Percentiles rank a stretch among this genome's conserved stretches.
Evolutionary conservation across 2,329 filamentous ascomycete species (phyloP).

Genomic region (Cytospora mali): DNA sequence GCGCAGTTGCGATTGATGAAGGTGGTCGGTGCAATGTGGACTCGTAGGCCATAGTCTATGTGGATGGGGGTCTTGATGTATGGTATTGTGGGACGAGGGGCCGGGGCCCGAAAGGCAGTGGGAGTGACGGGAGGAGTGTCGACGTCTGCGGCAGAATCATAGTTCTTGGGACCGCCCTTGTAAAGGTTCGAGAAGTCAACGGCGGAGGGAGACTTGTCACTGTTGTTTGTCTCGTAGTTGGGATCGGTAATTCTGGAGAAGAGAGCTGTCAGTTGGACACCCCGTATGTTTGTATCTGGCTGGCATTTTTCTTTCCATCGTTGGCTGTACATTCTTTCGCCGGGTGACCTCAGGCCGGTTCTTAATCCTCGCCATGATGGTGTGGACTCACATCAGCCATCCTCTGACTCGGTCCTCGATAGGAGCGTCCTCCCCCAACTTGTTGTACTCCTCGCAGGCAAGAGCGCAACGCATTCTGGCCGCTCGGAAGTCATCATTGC

Average conservation of each 20-base stretch:
- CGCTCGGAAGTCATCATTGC: conserved; percentile 37
- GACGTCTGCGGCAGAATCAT: background rate
- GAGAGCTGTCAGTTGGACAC: background rate
- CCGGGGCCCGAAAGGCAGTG: conserved; percentile 28
- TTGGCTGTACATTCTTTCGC: too few relatives aligned
- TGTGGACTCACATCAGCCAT: conserved; percentile 34
- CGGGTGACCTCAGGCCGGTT: background rate
- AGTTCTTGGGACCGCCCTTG: background rate
- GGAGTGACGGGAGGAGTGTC: conserved; percentile 9
- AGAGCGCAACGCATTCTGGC: conserved; percentile 34
- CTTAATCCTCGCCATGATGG: too few relatives aligned
- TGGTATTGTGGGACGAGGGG: conserved; percentile 34
- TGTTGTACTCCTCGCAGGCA: conserved; percentile 38
- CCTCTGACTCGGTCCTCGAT: conserved; percentile 33
- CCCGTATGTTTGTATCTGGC: too few relatives aligned
- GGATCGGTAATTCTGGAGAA: conserved; percentile 35
- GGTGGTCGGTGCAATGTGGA: conserved; percentile 37
- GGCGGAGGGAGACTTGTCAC: conserved; percentile 30
- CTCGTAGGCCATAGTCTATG: conserved; percentile 39
- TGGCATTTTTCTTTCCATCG: background rate
- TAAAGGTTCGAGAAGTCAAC: conserved; percentile 31
- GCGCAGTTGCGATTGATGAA: conserved; percentile 40
- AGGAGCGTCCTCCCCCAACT: conserved; percentile 35
- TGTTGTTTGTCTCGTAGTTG: conserved; percentile 29
- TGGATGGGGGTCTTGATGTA: conserved; percentile 38